Evolutionary conservation across 495 filamentous ascomycete species (phyloP), one percentile per base, ranked within the genome.

Genomic region (Massariosphaeria phaeospora): DNA sequence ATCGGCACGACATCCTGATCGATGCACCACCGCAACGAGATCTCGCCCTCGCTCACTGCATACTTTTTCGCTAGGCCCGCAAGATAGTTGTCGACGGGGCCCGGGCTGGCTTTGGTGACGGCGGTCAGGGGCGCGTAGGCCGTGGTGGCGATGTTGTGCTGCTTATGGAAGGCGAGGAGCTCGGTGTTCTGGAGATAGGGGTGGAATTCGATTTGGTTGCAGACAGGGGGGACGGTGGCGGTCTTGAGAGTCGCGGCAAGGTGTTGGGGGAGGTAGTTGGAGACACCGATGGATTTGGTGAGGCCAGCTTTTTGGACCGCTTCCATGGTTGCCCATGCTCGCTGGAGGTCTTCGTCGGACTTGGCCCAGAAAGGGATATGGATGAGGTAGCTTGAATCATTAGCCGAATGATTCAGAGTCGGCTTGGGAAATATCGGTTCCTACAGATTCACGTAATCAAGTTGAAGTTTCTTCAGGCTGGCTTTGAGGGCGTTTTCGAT

Each of bases 161-260:
- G 69, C 61, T 79, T 76, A 51, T 85, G 82, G 69, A 78, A 88
- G 4, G 71, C 67, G 4, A 94, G 33, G 13, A 95, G 75, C n/a
- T 71, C 69, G 2, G 72, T 72, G 66, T 84, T 89, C 68, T 95
- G 90, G 30, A 95, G 75, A 67, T 96, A 95, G 0, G 88, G 85
- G 63, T 95, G 86, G 62, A 79, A 91, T 69, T 96, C 89, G 55
- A 95, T 86, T 74, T 95, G 89, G 69, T 96, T 95, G 62, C 89
- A 76, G 1, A 74, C 80, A 0, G 90, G 90, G 11, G 73, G 66
- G 18, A 79, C 65, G 34, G 73, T 81, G 17, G 85, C 83, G 0
- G 81, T 87, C 49, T 80, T 69, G 11, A 94, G 69, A 31, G 84
- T 78, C 1, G 76, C 74, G 62, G 89, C 79, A 15, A 96, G 72